Percentiles rank a stretch among this genome's conserved stretches.
Conservation (phyloP, 345 rosid species). For the Mangifera indica region DNA sequence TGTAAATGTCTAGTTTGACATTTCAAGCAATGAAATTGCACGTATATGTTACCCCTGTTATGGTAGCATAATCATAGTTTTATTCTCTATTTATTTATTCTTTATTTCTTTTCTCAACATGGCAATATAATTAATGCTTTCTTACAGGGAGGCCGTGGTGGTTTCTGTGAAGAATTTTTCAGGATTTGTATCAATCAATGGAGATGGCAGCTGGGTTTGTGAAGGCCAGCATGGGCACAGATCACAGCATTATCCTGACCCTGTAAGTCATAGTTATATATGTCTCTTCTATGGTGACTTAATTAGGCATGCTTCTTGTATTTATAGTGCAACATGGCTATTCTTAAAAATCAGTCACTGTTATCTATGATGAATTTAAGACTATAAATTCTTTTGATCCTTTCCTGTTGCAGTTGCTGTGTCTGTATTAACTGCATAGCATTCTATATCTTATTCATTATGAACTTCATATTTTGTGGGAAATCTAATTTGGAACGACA, state of each 20-base stretch:
- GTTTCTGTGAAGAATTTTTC: constrained; percentile 73
- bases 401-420: not conserved
- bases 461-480: not conserved
- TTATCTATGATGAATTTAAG: not conserved
- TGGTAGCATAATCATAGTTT: not conserved
- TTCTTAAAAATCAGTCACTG: not conserved
- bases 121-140: not conserved
- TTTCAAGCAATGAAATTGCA: too few species aligned
- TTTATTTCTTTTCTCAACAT: not conserved
- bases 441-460: not conserved
- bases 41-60: too few species aligned
- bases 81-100: not conserved
- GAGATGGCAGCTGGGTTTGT: constrained; percentile 83
- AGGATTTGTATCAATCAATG: constrained; percentile 56
- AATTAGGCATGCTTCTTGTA: not conserved
- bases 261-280: constrained; percentile 48
- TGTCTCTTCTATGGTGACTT: constrained; percentile 2
- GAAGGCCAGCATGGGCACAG: constrained; percentile 46
- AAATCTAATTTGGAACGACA: not conserved
- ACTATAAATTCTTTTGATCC: not conserved
- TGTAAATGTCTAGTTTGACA: not conserved
- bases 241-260: constrained; percentile 52
- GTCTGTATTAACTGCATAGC: not conserved
- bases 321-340: not conserved
- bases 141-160: constrained; percentile 66